phyloP scores from a whole-genome alignment of 2,329 filamentous ascomycete species.

The Botrytis paeoniae region DNA sequence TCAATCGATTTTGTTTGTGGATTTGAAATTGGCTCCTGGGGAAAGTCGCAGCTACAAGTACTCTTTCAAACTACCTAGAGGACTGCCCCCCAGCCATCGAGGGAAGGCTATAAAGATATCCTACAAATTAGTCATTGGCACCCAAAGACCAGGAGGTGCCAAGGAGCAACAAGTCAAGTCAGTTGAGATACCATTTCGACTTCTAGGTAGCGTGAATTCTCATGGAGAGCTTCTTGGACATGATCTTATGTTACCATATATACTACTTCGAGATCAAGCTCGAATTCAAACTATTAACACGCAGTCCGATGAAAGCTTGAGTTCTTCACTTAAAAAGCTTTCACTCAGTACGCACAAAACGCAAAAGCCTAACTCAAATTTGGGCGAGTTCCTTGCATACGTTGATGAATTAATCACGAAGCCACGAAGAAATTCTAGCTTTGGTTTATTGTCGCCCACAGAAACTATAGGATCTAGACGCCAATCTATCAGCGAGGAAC shows the following conservation, averaged over 20 bases:
- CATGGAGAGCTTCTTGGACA: constrained; percentile 87
- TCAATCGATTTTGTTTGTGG: constrained; percentile 93
- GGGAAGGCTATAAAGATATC: constrained; percentile 92
- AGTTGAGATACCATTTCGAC: constrained; percentile 89
- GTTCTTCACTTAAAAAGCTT: constrained; percentile 21
- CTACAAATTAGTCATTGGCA: constrained; percentile 88
- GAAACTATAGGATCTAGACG: constrained; percentile 54
- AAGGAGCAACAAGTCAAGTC: constrained; percentile 82
- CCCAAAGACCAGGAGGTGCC: constrained; percentile 75
- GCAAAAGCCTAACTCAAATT: constrained; percentile 38
- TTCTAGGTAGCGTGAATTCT: constrained; percentile 87
- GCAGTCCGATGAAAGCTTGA: constrained; percentile 19
- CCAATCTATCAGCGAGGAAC: constrained; percentile 54
- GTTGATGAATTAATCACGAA: constrained; percentile 70
- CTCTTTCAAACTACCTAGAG: constrained; percentile 78
- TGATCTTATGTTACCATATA: constrained; percentile 91
- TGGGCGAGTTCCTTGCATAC: constrained; percentile 70
- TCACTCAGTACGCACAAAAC: constrained; percentile 33
- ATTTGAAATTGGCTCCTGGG: constrained; percentile 80
- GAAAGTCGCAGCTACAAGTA: constrained; percentile 89
- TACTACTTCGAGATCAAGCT: constrained; percentile 81
- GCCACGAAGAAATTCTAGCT: constrained; percentile 51
- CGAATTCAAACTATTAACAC: constrained; percentile 33
- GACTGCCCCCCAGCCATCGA: constrained; percentile 85
- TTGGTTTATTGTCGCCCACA: constrained; percentile 70